Percentiles rank a stretch among this genome's conserved stretches.
phyloP scores from a whole-genome alignment of 768 basidiomycete genomes.

The Porpolomopsis calyptriformis region DNA sequence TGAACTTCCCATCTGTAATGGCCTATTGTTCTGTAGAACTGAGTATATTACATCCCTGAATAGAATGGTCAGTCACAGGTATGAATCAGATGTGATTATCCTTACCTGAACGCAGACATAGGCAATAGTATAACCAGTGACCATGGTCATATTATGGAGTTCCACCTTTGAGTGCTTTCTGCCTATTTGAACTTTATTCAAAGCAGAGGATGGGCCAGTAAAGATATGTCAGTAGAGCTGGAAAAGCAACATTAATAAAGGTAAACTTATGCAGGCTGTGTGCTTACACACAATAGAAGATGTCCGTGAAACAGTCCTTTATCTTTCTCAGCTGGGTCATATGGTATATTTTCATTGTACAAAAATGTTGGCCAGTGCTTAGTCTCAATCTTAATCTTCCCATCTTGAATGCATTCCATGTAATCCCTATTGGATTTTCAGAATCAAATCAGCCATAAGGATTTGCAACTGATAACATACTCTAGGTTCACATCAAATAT shows the following conservation, averaged over 20 bases:
- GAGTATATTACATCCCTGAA: background rate
- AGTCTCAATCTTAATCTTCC: conserved; percentile 1
- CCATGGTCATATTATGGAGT: background rate
- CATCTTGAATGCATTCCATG: conserved; percentile 3
- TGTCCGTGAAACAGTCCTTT: conserved; percentile 4
- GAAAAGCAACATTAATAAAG: background rate
- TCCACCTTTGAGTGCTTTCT: conserved; percentile 2
- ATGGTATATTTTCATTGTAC: conserved; percentile 5
- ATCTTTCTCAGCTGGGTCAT: conserved; percentile 5
- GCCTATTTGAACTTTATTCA: background rate
- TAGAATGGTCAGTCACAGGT: background rate
- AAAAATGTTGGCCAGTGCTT: conserved; percentile 5
- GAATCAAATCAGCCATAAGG: background rate
- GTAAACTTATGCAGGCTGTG: background rate
- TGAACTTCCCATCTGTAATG: background rate
- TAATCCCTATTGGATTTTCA: background rate
- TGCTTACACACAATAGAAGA: conserved; percentile 3
- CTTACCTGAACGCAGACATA: background rate
- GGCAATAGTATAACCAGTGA: conserved; percentile 2
- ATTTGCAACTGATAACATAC: conserved; percentile 1
- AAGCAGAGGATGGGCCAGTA: conserved; percentile 3
- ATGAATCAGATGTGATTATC: background rate
- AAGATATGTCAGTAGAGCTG: conserved; percentile 6
- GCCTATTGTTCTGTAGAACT: background rate
- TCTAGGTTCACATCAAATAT: background rate